These are phyloP conservation scores for Candida sanyiensis DNA, from an alignment of 805 yeast species.

Conservation along the genomic window DNA sequence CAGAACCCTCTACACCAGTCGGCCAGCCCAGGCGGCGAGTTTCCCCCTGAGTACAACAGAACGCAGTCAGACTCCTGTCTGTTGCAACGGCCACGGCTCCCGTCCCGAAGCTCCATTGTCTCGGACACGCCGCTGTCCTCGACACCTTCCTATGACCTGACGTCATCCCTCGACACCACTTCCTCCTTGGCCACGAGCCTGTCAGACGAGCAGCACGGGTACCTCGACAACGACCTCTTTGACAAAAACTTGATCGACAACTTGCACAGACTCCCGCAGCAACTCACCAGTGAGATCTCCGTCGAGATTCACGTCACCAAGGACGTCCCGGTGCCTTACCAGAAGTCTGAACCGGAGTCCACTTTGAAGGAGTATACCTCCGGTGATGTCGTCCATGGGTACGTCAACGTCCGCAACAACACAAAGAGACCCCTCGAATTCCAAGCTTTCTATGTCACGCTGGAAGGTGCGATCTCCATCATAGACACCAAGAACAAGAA, in stretches of 20 bases:
- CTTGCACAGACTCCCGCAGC: conserved; percentile 40
- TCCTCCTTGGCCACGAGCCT: conserved; percentile 1
- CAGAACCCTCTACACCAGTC: conserved; percentile 38
- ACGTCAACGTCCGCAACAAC: conserved; percentile 43
- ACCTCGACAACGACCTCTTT: conserved; percentile 3
- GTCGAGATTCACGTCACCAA: conserved; percentile 49
- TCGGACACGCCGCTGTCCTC: conserved; percentile 2
- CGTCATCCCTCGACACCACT: neutral
- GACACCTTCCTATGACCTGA: neutral
- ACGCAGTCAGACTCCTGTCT: neutral
- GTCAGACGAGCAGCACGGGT: neutral
- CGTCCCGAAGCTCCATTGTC: neutral
- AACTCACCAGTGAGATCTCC: conserved; percentile 33
- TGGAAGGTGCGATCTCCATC: conserved; percentile 37
- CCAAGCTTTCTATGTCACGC: conserved; percentile 53
- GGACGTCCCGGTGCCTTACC: conserved; percentile 40
- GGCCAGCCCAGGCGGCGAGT: conserved; percentile 24
- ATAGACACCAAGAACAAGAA: conserved; percentile 29
- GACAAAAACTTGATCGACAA: conserved; percentile 44
- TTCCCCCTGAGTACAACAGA: conserved; percentile 31
- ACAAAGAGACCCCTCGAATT: conserved; percentile 45
- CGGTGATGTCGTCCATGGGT: conserved; percentile 65
- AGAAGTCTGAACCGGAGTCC: conserved; percentile 23
- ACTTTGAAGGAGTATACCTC: conserved; percentile 52
- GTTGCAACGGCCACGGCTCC: neutral